These are phyloP conservation scores for Zymoseptoria pseudotritici DNA, from an alignment of 2,329 filamentous ascomycete species.

Conservation along the genomic window DNA sequence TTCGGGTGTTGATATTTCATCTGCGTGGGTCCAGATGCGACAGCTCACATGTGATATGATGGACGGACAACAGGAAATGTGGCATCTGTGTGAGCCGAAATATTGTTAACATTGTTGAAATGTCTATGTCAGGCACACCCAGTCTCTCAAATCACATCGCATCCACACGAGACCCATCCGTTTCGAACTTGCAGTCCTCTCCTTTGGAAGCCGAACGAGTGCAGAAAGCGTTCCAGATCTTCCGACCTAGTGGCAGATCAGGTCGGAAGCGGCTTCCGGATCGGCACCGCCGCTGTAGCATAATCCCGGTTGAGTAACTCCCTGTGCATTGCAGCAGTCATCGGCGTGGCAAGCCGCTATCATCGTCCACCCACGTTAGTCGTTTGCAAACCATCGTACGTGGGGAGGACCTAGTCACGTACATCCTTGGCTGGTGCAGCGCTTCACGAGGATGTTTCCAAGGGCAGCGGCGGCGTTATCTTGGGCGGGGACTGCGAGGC, in stretches of 20 bases:
- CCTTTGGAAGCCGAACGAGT: too few species aligned
- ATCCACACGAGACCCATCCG: too few species aligned
- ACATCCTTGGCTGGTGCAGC: not conserved
- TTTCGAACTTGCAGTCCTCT: too few species aligned
- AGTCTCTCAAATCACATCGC: too few species aligned
- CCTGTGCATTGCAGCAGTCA: not conserved
- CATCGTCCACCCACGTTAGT: not conserved
- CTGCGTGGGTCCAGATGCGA: too few species aligned
- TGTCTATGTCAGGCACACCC: not conserved
- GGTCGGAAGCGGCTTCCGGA: too few species aligned
- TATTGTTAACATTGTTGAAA: not conserved
- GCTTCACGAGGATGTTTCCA: not conserved
- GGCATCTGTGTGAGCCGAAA: not conserved
- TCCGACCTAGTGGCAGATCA: too few species aligned
- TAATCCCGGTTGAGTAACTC: too few species aligned
- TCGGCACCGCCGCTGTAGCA: too few species aligned
- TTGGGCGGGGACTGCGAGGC: not conserved
- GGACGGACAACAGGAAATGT: not conserved
- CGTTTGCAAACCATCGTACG: not conserved
- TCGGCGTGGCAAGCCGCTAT: not conserved
- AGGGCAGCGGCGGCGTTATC: not conserved
- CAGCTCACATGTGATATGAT: not conserved
- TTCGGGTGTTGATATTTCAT: too few species aligned
- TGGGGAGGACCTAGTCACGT: not conserved
- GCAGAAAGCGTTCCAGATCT: too few species aligned